Base-by-base conservation (phyloP, 768 basidiomycete species). In the Hericium erinaceus region DNA sequence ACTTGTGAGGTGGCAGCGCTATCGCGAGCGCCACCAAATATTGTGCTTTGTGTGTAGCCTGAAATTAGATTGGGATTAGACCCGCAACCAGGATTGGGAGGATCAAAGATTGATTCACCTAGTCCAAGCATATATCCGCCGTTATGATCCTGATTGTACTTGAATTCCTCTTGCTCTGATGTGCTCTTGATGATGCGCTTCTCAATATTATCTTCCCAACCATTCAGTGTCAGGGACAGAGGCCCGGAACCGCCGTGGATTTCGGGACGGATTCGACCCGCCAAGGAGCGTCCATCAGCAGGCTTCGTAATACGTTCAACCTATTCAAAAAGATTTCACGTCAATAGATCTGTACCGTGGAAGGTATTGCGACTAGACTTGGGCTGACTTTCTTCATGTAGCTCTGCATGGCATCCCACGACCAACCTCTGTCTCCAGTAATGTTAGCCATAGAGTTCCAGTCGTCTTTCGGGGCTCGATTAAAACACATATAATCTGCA, bases 21-120 rank as follows among this genome's bases (percentile, higher is more conserved):
- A 33, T 24, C 40, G 8, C 54, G 54, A 6, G 24, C 24, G 6
- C 54, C 54, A 46, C 38, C 12, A 9, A 12, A 3, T 15, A 28
- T 33, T 7, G 39, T 44, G 3, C 20, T 24, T 24, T 55, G 54
- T 16, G 40, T 44, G 3, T 33, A 55, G 13, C 54, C 54, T 55
- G 54, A 18, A n/a, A 26, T n/a, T 4, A 11, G 6, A 11, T 70
- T 52, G 44, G 77, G 48, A 4, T 78, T 78, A 10, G 76, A 54
- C 0, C 71, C 70, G 11, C 62, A 65, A 11, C 79, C 78, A 24
- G 72, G 70, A 58, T 77, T 77, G 56, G 68, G 67, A 61, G 79
- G 78, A 11, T 66, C 37, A 58, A 74, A 77, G 3, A 72, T 67
- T 57, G 73, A 78, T 48, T 73, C 18, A 68, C 67, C 62, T 13